phyloP scores from a whole-genome alignment of 2,329 filamentous ascomycete species.

The Ploettnerulaceae sp. region DNA sequence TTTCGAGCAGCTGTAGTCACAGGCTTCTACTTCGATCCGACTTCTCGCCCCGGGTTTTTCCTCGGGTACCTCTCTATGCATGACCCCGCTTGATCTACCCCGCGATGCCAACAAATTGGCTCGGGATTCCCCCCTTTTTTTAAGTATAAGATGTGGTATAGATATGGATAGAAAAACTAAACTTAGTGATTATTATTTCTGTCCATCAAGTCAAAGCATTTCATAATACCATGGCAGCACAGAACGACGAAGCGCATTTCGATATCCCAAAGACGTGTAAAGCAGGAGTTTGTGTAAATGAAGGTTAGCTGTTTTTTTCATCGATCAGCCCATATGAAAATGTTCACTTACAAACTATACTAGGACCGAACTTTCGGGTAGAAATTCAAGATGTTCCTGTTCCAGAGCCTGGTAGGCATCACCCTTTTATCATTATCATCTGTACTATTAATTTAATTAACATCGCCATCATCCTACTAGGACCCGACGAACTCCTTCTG shows the following conservation, averaged over 20 bases:
- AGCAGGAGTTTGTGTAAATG: constrained; percentile 46
- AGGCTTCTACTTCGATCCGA: too few relatives aligned
- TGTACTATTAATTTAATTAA: neutral
- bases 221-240: constrained; percentile 5
- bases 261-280: constrained; percentile 46
- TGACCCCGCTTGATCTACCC: constrained; percentile 5
- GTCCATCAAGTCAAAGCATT: neutral
- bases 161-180: neutral
- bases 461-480: constrained; percentile 4
- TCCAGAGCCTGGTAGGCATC: constrained; percentile 39
- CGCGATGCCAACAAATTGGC: neutral
- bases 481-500: constrained; percentile 47
- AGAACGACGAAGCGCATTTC: constrained; percentile 20
- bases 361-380: constrained; percentile 43
- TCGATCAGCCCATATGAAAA: neutral
- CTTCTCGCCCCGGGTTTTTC: too few relatives aligned
- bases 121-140: neutral
- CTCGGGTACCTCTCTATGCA: too few relatives aligned
- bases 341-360: neutral
- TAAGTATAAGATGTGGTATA: neutral
- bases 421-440: too few relatives aligned
- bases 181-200: neutral
- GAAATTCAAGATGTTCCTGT: constrained; percentile 45
- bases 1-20: too few relatives aligned
- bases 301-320: constrained; percentile 25